Base-by-base conservation (phyloP, 2,329 filamentous ascomycete species). In the Nemania bipapillata region DNA sequence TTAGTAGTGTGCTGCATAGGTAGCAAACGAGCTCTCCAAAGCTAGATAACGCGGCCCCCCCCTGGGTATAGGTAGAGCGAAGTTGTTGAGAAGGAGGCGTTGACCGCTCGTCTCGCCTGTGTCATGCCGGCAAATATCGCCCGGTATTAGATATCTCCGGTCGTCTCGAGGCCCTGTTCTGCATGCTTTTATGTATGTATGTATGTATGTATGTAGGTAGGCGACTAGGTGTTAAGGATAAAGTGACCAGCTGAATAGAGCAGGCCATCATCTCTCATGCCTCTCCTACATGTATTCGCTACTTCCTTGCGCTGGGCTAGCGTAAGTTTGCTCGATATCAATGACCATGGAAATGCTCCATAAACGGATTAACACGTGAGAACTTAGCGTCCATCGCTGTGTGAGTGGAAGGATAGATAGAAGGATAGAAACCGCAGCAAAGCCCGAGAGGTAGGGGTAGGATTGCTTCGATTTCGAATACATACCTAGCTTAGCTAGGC, bases 31-130 rank as follows among this genome's bases (percentile, higher is more conserved):
- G 9, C 45, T 15, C 22, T 49, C 22, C 24, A 24, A 5, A 49
- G 49, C 47, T 20, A 32, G 56, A 32, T 53, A 55, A 54, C 30
- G 49, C 30, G 24, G 26, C 28, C 17, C 30, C 28, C 17, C 30
- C 40, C 15, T 49, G 32, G 40, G 50, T 58, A 35, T 11, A 53
- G 3, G 12, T 22, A 53, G 17, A 53, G 26, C 26, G 47, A 3
- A 20, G 9, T 32, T 35, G 28, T 53, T 6, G 50, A 53, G 28
- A 30, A 17, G 50, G 26, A 53, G n/a, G 32, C 28, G 40, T 61
- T 68, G 62, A 69, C 66, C 56, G 57, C 56, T 62, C 52, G 42
- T 68, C 61, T 58, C 50, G 56, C 40, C 50, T 58, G 50, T 52
- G 52, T 17, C 32, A 47, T 65, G 57, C 37, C 63, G 57, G 42